Percentiles rank a stretch among this genome's conserved stretches.
Evolutionary conservation across 805 yeast species (phyloP).

Genomic region (Ogataea pilisensis): DNA sequence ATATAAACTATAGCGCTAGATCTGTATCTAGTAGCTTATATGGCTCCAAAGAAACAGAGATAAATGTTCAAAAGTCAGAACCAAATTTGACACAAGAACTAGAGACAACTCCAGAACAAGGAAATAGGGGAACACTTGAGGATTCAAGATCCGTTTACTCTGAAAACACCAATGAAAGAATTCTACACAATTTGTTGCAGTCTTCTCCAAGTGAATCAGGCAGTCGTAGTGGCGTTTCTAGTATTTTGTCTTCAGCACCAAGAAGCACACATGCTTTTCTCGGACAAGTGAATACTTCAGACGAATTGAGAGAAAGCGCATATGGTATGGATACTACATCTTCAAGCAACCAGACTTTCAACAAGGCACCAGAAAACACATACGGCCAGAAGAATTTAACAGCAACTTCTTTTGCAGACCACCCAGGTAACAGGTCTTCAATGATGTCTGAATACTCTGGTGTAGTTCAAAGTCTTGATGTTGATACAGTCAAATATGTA

Average conservation of each 20-base stretch:
- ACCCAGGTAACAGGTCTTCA: constrained; percentile 27
- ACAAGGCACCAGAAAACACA: constrained; percentile 2
- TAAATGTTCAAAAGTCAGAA: too few relatives aligned
- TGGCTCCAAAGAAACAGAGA: too few relatives aligned
- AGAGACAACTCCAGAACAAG: neutral
- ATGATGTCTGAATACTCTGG: constrained; percentile 35
- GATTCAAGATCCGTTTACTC: neutral
- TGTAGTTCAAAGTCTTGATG: constrained; percentile 33
- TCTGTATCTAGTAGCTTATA: neutral
- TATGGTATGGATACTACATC: neutral
- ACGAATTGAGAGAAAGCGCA: neutral
- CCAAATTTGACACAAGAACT: too few relatives aligned
- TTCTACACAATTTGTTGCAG: neutral
- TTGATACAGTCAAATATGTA: constrained; percentile 31
- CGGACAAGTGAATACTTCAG: neutral
- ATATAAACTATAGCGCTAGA: neutral
- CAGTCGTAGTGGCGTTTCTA: neutral
- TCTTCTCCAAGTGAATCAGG: neutral
- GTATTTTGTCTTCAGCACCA: neutral
- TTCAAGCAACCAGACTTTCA: neutral
- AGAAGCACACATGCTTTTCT: neutral
- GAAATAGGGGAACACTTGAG: neutral
- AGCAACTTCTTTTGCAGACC: constrained; percentile 5
- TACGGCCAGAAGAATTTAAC: constrained; percentile 1
- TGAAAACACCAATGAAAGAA: neutral